These are phyloP conservation scores for Mycena indigotica DNA, from an alignment of 768 basidiomycete genomes.

Conservation along the genomic window DNA sequence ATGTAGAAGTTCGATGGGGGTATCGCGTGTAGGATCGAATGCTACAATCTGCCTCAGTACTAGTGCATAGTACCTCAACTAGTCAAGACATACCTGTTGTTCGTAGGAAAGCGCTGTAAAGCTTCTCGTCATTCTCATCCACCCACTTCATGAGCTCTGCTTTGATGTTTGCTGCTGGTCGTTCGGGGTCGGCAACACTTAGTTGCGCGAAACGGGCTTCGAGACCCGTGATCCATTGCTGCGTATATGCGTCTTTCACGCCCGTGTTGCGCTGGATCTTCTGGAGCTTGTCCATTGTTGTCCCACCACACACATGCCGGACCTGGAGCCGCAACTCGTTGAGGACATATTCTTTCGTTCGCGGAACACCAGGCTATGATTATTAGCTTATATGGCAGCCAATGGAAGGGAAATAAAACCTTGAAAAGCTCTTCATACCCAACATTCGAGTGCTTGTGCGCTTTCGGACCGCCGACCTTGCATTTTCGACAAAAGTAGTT, in stretches of 20 bases:
- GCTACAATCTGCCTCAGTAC: constrained; percentile 23
- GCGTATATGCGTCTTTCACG: constrained; percentile 41
- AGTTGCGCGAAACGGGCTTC: constrained; percentile 25
- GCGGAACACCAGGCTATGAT: constrained; percentile 4
- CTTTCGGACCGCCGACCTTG: constrained; percentile 35
- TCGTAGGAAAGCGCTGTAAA: constrained; percentile 36
- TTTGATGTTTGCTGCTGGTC: constrained; percentile 23
- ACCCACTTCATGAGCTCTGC: constrained; percentile 33
- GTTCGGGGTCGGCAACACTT: constrained; percentile 22
- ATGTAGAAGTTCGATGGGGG: constrained; percentile 47
- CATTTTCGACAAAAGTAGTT: constrained; percentile 47
- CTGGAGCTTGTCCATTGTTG: constrained; percentile 27
- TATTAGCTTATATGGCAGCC: background rate
- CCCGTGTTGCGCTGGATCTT: constrained; percentile 35
- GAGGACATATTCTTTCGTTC: constrained; percentile 26
- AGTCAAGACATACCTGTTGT: constrained; percentile 26
- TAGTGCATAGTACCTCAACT: background rate
- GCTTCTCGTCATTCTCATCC: constrained; percentile 19
- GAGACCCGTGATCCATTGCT: constrained; percentile 40
- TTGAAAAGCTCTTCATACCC: constrained; percentile 39
- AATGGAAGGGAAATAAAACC: constrained; percentile 21
- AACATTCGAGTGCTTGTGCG: constrained; percentile 32
- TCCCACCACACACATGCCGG: constrained; percentile 32
- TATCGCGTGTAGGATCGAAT: constrained; percentile 34
- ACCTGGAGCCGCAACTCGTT: constrained; percentile 34